Evolutionary conservation across 129 eudicot genomes (phyloP).

Genomic region (Chrysanthemum seticuspe): DNA sequence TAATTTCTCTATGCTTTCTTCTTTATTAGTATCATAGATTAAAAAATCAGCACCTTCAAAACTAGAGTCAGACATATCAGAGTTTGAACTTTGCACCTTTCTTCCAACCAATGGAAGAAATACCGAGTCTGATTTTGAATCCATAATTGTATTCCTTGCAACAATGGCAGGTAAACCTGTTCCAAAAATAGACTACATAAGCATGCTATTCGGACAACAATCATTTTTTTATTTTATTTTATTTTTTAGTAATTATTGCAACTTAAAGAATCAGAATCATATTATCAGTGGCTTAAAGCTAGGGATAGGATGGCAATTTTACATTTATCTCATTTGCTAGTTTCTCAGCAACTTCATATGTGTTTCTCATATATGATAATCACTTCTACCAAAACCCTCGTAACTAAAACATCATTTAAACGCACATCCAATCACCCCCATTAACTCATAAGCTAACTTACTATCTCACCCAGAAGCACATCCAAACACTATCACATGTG

Average conservation of each 20-base stretch:
- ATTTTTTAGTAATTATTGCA: too few relatives aligned
- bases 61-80: slow-evolving; percentile 65
- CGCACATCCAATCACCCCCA: too few relatives aligned
- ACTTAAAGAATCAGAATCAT: too few relatives aligned
- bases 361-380: too few relatives aligned
- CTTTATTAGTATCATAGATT: slow-evolving; percentile 40
- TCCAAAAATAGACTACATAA: background rate
- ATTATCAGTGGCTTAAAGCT: background rate
- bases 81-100: slow-evolving; percentile 55
- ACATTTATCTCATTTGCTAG: background rate
- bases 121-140: slow-evolving; percentile 67
- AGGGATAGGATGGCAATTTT: background rate
- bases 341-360: too few relatives aligned
- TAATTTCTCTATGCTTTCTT: slow-evolving; percentile 29
- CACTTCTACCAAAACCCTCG: too few relatives aligned
- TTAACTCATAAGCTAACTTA: too few relatives aligned
- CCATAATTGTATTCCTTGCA: slow-evolving; percentile 84
- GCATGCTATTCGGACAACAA: slow-evolving; percentile 5
- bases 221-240: too few relatives aligned
- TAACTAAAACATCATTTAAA: too few relatives aligned
- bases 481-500: too few relatives aligned
- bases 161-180: slow-evolving; percentile 95
- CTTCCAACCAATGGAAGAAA: slow-evolving; percentile 89
- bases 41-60: slow-evolving; percentile 97
- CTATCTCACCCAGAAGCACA: too few relatives aligned